Evolutionary conservation across 345 rosid species (phyloP), one percentile per base, ranked within the genome.

Genomic region (Gossypium rotundifolium): DNA sequence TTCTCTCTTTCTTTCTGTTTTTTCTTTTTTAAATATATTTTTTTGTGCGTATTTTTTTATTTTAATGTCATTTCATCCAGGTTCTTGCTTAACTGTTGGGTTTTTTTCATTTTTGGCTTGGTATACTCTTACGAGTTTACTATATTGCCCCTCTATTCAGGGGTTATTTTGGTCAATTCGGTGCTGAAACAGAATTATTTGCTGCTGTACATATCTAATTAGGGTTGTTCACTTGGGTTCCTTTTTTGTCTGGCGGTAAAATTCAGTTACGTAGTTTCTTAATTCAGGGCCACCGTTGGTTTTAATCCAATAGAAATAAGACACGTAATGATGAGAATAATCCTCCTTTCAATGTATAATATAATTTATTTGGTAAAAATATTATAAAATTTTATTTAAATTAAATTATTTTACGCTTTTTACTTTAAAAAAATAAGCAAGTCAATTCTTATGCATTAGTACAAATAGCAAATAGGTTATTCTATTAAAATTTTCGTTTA

Each of bases 1-100:
- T 42, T 55, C 57, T 57, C 65, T 75, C 57, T 65, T 10, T 75
- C 25, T 62, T 38, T 54, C 44, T 54, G 23, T 11, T 75, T 85
- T 80, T 45, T 45, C 17, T 45, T 45, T 66, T 27, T 20, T 65
- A 57, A 18, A 65, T 65, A 20, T 20, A 33, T 65, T 20, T 65
- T 18, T 18, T 3, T 44, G 29, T 42, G 51, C 48, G 10, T 20
- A 11, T 66, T 22, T 66, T 29, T 66, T 45, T 45, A 0, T 40
- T 4, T n/a, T 11, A 2, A 10, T 53, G n/a, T 5, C 18, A 42
- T 18, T 65, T 65, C 49, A 7, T n/a, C 11, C 9, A 3, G 60
- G 60, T 10, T 9, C 49, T 42, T 11, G 27, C 51, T 65, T 65
- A 40, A 65, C 49, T 65, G 45, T 42, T 10, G 51, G 48, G 69